Evolutionary conservation across 1,284 basidiomycete species (phyloP).

Genomic region (Stygiomarasmius scandens): DNA sequence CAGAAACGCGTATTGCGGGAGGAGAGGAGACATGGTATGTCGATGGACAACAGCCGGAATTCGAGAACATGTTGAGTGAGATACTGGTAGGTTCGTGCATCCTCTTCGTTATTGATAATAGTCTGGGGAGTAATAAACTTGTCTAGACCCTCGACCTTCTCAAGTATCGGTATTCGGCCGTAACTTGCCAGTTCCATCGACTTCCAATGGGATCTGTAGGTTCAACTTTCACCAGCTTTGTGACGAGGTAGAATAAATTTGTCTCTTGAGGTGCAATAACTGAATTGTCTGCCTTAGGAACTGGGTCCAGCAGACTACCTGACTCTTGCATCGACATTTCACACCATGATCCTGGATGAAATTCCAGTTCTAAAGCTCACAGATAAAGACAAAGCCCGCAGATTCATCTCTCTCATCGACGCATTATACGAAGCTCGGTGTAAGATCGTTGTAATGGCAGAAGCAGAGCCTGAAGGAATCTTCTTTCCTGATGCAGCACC

Average conservation of each 20-base stretch:
- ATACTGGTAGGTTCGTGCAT: constrained; percentile 1
- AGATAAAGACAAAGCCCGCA: constrained; percentile 70
- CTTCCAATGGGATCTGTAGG: constrained; percentile 43
- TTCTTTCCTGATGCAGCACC: constrained; percentile 62
- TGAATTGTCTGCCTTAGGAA: constrained; percentile 1
- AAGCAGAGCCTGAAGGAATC: constrained; percentile 50
- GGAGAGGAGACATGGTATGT: constrained; percentile 35
- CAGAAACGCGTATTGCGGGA: constrained; percentile 14
- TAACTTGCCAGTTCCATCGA: constrained; percentile 49
- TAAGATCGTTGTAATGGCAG: constrained; percentile 47
- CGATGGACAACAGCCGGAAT: not conserved
- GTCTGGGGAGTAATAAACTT: not conserved
- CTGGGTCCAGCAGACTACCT: constrained; percentile 75
- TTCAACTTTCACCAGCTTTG: constrained; percentile 69
- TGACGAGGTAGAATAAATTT: constrained; percentile 44
- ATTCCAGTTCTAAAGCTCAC: constrained; percentile 61
- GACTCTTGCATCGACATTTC: constrained; percentile 60
- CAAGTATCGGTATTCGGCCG: constrained; percentile 46
- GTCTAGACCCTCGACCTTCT: constrained; percentile 15
- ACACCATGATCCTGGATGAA: constrained; percentile 60
- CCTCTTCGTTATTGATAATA: not conserved
- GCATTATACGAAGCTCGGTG: constrained; percentile 60
- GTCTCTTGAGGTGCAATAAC: not conserved
- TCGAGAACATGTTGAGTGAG: constrained; percentile 1
- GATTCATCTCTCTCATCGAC: constrained; percentile 68